Evolutionary conservation across 2,329 filamentous ascomycete species (phyloP), one percentile per base, ranked within the genome.

Genomic region (Colletotrichum tofieldiae): DNA sequence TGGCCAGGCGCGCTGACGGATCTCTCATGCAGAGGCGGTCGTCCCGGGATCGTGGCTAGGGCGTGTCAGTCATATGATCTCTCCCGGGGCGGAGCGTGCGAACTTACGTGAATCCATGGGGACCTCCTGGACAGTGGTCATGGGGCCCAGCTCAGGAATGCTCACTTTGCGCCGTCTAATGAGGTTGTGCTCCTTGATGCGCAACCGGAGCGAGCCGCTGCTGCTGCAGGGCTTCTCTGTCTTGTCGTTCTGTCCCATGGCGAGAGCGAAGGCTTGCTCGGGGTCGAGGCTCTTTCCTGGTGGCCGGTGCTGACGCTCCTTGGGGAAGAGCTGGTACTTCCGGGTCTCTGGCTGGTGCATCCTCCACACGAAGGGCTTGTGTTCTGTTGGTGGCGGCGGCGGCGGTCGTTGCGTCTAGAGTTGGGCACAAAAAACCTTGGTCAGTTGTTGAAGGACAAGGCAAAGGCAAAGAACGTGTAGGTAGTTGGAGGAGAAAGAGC

Each of bases 21-120:
- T 68, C 90, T 86, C 81, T 92, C 91, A 75, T 92, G 90, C 35
- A 92, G 80, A 43, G 91, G 85, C 67, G 90, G 90, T 8, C 90
- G 87, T 51, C 90, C 91, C 43, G 91, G 91, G 75, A 93, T 92
- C 37, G 91, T 93, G 74, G 91, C 91, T 92, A 75, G 3, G 55
- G 49, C n/a, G 4, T 37, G 39, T 73, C 62, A 78, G 41, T 37
- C 37, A 45, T 26, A 45, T 26, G n/a, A 54, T 11, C 2, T 54
- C 5, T 11, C 23, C 23, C 7, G 43, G 47, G 23, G 29, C 49
- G 35, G 55, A 20, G 49, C 56, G 35, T 45, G 12, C 26, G 37
- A 63, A 84, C 91, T 84, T 84, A 93, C 91, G 91, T 77, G 91
- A 93, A 81, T 93, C 91, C 90, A 93, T 92, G 63, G 89, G 80